Conservation (phyloP, 2,329 filamentous ascomycete species). For the Colletotrichum sp. region DNA sequence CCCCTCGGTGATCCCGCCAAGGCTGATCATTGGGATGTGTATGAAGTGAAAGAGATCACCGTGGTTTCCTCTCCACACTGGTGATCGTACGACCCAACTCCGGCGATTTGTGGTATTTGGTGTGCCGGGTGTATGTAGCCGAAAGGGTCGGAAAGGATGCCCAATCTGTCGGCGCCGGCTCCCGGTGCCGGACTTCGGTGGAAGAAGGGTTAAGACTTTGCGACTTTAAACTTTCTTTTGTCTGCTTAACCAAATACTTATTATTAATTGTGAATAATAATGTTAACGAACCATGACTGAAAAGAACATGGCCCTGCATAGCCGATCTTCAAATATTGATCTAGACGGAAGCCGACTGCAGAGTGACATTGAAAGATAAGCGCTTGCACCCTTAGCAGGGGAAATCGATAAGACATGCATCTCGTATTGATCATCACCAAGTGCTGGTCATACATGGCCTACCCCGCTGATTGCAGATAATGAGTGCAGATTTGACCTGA, state of each 20-base stretch:
- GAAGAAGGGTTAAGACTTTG: neutral
- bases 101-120: neutral
- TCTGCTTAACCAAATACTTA: neutral
- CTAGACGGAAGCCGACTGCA: neutral
- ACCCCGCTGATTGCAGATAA: neutral
- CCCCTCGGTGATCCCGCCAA: neutral
- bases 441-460: neutral
- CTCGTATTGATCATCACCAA: neutral
- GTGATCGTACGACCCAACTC: neutral
- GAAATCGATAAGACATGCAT: neutral
- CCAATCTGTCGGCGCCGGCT: neutral
- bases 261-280: neutral
- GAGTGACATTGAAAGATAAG: neutral
- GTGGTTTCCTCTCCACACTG: neutral
- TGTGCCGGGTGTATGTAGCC: neutral
- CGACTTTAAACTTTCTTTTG: neutral
- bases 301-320: neutral
- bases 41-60: neutral
- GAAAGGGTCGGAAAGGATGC: neutral
- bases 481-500: neutral
- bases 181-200: neutral
- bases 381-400: neutral
- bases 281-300: neutral
- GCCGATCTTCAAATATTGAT: neutral
- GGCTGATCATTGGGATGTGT: constrained; percentile 17